phyloP scores from a whole-genome alignment of 1,284 basidiomycete species.

The Naganishia sp. region DNA sequence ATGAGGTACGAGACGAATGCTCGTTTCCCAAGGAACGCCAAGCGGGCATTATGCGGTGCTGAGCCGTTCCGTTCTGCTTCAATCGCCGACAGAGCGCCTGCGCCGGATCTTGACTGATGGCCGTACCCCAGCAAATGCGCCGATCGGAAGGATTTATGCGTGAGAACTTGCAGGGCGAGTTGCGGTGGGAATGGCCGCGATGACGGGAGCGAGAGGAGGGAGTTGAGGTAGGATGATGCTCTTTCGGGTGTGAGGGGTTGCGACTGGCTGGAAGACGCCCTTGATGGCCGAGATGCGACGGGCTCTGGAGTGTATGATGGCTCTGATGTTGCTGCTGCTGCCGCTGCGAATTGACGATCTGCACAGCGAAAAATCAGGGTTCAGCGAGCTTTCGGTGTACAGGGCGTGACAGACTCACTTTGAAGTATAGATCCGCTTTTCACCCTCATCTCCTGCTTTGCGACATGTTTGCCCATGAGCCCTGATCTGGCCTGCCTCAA shows the following conservation, averaged over 20 bases:
- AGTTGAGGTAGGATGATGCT: conserved; percentile 46
- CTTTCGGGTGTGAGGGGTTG: conserved; percentile 31
- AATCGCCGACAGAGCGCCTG: background rate
- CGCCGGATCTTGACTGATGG: conserved; percentile 7
- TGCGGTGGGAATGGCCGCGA: conserved; percentile 44
- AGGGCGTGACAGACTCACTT: background rate
- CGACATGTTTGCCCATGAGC: conserved; percentile 1
- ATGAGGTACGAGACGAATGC: conserved; percentile 47
- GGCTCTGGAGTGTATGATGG: conserved; percentile 10
- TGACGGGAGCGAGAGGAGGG: conserved; percentile 45
- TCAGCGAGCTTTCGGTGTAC: background rate
- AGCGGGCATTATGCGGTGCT: conserved; percentile 46
- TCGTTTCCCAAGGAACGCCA: conserved; percentile 50
- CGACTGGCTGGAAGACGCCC: conserved; percentile 13
- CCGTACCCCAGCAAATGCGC: conserved; percentile 42
- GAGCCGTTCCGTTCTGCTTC: conserved; percentile 27
- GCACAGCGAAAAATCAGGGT: background rate
- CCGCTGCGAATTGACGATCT: conserved; percentile 30
- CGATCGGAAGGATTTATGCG: conserved; percentile 52
- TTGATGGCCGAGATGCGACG: conserved; percentile 8
- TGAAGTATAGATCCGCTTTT: background rate
- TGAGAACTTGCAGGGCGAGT: conserved; percentile 51
- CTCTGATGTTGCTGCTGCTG: conserved; percentile 23
- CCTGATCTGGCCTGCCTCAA: conserved; percentile 1
- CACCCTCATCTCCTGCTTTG: conserved; percentile 1